These are phyloP conservation scores for Pleodorina starrii DNA, from an alignment of 139 green algal genomes.

Conservation along the genomic window DNA sequence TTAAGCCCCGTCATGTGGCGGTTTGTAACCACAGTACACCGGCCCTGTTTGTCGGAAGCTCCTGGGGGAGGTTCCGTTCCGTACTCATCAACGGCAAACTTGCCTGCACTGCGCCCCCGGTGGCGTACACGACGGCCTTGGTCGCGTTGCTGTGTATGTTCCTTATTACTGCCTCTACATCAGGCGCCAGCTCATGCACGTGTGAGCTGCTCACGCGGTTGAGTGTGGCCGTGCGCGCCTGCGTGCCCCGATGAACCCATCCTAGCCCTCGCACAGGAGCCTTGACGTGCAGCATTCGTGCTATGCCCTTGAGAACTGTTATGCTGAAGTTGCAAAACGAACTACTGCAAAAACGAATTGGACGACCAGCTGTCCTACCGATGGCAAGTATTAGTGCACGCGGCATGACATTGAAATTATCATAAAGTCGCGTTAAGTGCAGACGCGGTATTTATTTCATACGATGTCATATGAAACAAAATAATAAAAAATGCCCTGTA, in stretches of 20 bases:
- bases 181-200: slow-evolving; percentile 12
- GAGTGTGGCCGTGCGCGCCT: background rate
- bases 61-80: background rate
- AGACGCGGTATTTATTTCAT: no score
- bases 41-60: background rate
- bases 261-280: background rate
- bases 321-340: no score
- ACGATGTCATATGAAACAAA: no score
- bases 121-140: slow-evolving; percentile 42
- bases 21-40: background rate
- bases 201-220: background rate
- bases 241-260: background rate
- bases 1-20: background rate
- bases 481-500: no score
- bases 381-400: background rate
- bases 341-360: no score
- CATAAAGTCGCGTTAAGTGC: no score
- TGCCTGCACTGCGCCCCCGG: background rate
- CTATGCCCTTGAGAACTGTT: no score
- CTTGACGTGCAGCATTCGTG: background rate
- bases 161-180: slow-evolving; percentile 33
- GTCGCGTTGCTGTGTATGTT: slow-evolving; percentile 17
- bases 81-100: background rate
- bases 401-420: no score
- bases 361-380: background rate